A percentile compares a stretch with the other conserved stretches of the same genome.
These are phyloP conservation scores for Clarireedia hainanense DNA, from an alignment of 2,329 filamentous ascomycete species.

Conservation along the genomic window DNA sequence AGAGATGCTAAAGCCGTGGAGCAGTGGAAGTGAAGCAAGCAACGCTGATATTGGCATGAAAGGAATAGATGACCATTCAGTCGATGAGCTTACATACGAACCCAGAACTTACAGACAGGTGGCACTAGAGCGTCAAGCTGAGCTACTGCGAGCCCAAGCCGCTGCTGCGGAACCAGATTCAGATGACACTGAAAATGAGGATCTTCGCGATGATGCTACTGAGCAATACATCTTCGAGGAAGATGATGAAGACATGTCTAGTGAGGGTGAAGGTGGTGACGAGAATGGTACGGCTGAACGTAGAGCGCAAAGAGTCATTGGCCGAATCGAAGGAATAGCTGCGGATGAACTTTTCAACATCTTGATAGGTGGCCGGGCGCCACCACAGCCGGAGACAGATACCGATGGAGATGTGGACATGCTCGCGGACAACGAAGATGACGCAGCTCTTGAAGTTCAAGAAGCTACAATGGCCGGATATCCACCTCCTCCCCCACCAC, in stretches of 20 bases:
- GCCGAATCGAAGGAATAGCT: conserved; percentile 4
- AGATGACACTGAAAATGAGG: conserved; percentile 17
- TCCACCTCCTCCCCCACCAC: conserved; percentile 47
- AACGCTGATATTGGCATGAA: conserved; percentile 71
- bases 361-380: conserved; percentile 13
- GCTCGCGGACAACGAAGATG: conserved; percentile 36
- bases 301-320: background rate
- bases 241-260: conserved; percentile 25
- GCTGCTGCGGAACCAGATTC: conserved; percentile 15
- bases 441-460: conserved; percentile 59
- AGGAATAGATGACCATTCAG: conserved; percentile 75
- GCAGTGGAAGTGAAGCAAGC: conserved; percentile 71
- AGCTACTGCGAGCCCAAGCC: conserved; percentile 15
- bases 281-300: background rate
- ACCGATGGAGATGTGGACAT: conserved; percentile 37
- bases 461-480: conserved; percentile 75
- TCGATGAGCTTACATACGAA: conserved; percentile 28
- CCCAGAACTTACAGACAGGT: conserved; percentile 15
- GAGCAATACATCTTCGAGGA: conserved; percentile 25
- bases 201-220: conserved; percentile 38
- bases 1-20: conserved; percentile 83
- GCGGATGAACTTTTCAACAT: conserved; percentile 20
- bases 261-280: conserved; percentile 16
- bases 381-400: conserved; percentile 27
- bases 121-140: conserved; percentile 16